Evolutionary conservation across 176 grass and related monocot species (phyloP), one percentile per base, ranked within the genome.

Genomic region (Aegilops bicornis): DNA sequence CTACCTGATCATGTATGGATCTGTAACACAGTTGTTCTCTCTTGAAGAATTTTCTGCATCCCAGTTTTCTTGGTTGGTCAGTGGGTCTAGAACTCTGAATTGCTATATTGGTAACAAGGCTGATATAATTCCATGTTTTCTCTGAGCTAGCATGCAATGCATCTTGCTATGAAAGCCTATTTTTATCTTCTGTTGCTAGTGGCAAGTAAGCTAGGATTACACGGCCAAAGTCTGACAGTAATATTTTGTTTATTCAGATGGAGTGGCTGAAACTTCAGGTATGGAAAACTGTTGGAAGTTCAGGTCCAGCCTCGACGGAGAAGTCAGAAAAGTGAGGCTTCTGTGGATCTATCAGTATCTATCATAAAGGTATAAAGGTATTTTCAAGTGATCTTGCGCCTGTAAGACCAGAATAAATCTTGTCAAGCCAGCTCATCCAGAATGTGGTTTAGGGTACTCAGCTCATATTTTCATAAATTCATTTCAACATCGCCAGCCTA

Each of bases 381-480:
- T 10, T 62, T 86, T 71, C 78, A 72, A 62, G 3, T 82, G 30
- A 77, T 30, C 19, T 61, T 82, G 83, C 48, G 52, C 71, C 35
- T 29, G 78, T 72, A 60, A 71, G 2, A 52, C 10, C 54, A 56
- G 56, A 42, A 32, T 84, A 78, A 61, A 83, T 79, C 16, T 54
- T 59, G 54, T 24, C 31, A 69, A 3, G 9, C 73, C 20, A 79
- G 79, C 56, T 43, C 54, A 59, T 9, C 17, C 54, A 59, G 7
- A 59, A 59, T 59, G 20, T 0, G 54, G 7, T 59, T 59, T 59
- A 3, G 54, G 54, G 0, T 3, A 22, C 7, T 59, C 20, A 59
- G 54, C 54, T 59, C 0, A 59, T 59, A 22, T 59, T 2, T 59
- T 59, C 7, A 22, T 22, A 22, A 9, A 22, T 22, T 59, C 0